Percentiles rank a stretch among this genome's conserved stretches.
Evolutionary conservation across 306 rosid species (phyloP).

Genomic region (Dryas octopetala): DNA sequence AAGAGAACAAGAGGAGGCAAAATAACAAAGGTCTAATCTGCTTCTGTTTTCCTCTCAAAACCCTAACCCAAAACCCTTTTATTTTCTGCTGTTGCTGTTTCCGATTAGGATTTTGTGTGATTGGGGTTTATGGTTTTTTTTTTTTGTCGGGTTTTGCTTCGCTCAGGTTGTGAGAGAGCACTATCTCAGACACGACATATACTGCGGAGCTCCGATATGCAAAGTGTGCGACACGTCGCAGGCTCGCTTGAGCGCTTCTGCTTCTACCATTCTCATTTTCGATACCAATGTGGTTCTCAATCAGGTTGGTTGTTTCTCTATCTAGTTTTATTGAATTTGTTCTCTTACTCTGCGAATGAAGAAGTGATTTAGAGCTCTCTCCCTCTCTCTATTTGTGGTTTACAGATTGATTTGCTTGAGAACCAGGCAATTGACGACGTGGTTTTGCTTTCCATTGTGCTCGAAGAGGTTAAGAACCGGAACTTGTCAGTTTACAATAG

Average conservation of each 20-base stretch:
- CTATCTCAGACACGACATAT: slow-evolving; percentile 84
- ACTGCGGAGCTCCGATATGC: slow-evolving; percentile 82
- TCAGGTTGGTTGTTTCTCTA: slow-evolving; percentile 45
- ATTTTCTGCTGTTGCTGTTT: slow-evolving; percentile 2
- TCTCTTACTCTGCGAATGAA: not conserved
- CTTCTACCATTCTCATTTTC: slow-evolving; percentile 69
- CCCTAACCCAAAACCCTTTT: slow-evolving; percentile 11
- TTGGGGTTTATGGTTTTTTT: slow-evolving; percentile 6
- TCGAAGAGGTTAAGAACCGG: slow-evolving; percentile 86
- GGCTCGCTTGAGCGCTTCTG: slow-evolving; percentile 60
- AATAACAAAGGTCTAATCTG: slow-evolving; percentile 58
- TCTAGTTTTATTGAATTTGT: not conserved
- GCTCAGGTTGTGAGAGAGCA: slow-evolving; percentile 86
- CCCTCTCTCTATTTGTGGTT: not conserved
- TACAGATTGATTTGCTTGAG: slow-evolving; percentile 95
- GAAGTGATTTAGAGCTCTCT: not conserved
- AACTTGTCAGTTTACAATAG: slow-evolving; percentile 76
- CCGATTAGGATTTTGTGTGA: not conserved
- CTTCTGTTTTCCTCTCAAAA: slow-evolving; percentile 4
- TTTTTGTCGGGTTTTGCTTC: not conserved
- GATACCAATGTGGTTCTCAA: slow-evolving; percentile 93
- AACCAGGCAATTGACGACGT: slow-evolving; percentile 80
- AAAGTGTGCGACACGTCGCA: slow-evolving; percentile 48
- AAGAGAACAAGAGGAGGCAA: slow-evolving; percentile 80
- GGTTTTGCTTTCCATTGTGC: slow-evolving; percentile 76